Base-by-base conservation (phyloP, 495 filamentous ascomycete genomes). In the Astrothelium subdiscretum region DNA sequence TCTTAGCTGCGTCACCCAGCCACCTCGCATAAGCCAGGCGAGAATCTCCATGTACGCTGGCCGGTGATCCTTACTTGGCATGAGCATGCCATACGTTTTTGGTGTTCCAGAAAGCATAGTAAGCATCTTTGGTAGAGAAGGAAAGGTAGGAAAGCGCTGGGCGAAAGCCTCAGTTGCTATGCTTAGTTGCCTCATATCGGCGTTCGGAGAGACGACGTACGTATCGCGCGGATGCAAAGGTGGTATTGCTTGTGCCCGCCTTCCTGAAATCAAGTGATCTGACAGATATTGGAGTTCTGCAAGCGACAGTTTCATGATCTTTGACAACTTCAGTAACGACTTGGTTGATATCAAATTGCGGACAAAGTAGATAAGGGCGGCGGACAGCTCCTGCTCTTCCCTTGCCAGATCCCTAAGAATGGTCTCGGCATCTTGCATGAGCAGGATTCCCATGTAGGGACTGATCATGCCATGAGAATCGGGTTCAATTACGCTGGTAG, bases 161-260 rank as follows among this genome's bases (percentile, higher is more conserved):
- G 87, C 81, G 77, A 90, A 98, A 1, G 82, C 80, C n/a, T 80
- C 75, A 22, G 83, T 84, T 2, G 90, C 87, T n/a, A 80, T 73
- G 35, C 84, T 81, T 0, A 97, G 78, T 58, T 87, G 85, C 64
- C 80, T 79, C 70, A 90, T 79, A 67, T 96, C 89, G 58, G 90
- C 91, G 71, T 96, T 96, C 0, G 92, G 94, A 26, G 88, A 94
- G 32, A 96, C 84, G 29, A 96, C 87, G 73, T 97, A 98, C n/a
- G 85, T 90, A 71, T 97, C 90, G 32, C 92, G 79, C 35, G 86
- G 87, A 66, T 96, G 90, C 15, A 97, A 81, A 1, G 94, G 94
- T 12, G 91, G 89, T 62, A 98, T 95, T 31, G 92, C 87, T 40
- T 92, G 87, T 38, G 92, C 94, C 58, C 90, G 86, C 32, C 94